Percentiles rank a stretch among this genome's conserved stretches.
These are phyloP conservation scores for Penicillium sp. DNA, from an alignment of 2,329 filamentous ascomycete species.

Conservation along the genomic window DNA sequence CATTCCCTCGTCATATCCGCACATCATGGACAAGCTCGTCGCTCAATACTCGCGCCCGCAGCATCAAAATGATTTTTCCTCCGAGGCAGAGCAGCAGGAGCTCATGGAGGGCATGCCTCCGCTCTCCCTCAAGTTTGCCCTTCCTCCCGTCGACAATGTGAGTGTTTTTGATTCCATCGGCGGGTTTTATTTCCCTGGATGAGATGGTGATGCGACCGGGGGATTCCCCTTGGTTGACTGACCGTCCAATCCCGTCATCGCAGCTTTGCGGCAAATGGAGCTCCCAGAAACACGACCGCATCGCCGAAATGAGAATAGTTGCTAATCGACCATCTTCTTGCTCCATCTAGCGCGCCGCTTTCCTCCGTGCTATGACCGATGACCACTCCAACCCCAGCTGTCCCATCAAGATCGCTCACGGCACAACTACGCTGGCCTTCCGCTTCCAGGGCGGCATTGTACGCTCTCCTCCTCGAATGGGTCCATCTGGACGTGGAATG, in stretches of 20 bases:
- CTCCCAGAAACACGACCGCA: constrained; percentile 1
- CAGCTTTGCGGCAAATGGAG: constrained; percentile 8
- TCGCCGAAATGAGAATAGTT: not conserved
- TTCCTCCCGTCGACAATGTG: constrained; percentile 90
- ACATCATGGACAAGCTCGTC: constrained; percentile 84
- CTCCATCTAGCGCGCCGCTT: constrained; percentile 70
- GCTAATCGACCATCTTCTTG: constrained; percentile 2
- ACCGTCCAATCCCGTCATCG: not conserved
- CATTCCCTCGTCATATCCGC: constrained; percentile 3
- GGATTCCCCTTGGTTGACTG: not conserved
- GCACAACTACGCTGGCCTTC: constrained; percentile 96
- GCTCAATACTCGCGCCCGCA: constrained; percentile 83
- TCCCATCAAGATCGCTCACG: constrained; percentile 99
- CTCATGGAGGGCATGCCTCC: constrained; percentile 68
- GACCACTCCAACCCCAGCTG: constrained; percentile 95
- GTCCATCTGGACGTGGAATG: not conserved
- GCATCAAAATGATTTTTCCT: constrained; percentile 69
- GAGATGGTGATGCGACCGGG: constrained; percentile 1
- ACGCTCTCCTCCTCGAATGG: constrained; percentile 19
- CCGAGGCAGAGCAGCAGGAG: constrained; percentile 71
- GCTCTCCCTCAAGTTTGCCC: constrained; percentile 87
- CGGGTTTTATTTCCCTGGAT: not conserved
- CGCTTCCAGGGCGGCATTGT: constrained; percentile 93
- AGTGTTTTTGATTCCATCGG: constrained; percentile 32
- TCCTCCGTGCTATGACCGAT: constrained; percentile 95